Evolutionary conservation across 192 early-diverging fungal species (phyloP).

Genomic region (Coemansia sp.): DNA sequence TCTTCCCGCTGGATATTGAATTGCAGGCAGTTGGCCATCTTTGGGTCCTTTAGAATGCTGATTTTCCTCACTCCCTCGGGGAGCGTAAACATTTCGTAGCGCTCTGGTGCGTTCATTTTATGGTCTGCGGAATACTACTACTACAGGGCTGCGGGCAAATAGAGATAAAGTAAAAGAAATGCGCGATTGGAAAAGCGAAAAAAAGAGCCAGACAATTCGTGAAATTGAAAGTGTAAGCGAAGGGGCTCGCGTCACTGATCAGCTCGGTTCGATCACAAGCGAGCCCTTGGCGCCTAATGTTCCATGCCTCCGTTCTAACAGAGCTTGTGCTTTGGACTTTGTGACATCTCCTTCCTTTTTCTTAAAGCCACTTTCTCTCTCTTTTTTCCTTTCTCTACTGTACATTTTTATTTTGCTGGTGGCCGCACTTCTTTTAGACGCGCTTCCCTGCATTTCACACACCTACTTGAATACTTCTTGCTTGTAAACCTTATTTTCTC

Average conservation of each 20-base stretch:
- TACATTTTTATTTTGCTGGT: conserved; percentile 4
- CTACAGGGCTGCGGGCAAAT: not conserved
- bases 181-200: not conserved
- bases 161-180: not conserved
- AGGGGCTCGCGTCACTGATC: not conserved
- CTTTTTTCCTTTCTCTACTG: conserved; percentile 3
- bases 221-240: not conserved
- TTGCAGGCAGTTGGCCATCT: conserved; percentile 90
- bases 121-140: not conserved
- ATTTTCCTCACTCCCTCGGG: conserved; percentile 78
- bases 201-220: not conserved
- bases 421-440: not conserved
- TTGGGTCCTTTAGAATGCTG: conserved; percentile 78
- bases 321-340: too few relatives aligned
- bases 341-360: too few relatives aligned
- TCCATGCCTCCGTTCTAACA: not conserved
- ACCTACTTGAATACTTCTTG: not conserved
- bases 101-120: conserved; percentile 82
- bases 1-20: conserved; percentile 94
- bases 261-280: not conserved
- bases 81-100: conserved; percentile 77
- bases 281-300: not conserved
- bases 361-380: too few relatives aligned
- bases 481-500: not conserved
- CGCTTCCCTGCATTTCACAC: not conserved